phyloP scores from a whole-genome alignment of 495 filamentous ascomycete genomes.

The Talaromyces proteolyticus region DNA sequence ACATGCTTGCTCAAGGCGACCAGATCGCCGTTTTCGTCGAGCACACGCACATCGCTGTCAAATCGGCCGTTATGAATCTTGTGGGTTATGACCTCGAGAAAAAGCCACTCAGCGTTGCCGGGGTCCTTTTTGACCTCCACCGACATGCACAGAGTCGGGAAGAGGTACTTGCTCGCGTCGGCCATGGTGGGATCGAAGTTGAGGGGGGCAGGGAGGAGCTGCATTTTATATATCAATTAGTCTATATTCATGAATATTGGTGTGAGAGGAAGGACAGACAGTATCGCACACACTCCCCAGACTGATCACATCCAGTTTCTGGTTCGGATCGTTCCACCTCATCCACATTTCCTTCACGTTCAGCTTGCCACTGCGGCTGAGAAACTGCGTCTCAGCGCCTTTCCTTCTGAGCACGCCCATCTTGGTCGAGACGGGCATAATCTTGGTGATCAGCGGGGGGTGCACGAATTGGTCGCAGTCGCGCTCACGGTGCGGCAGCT shows the following conservation, averaged over 20 bases:
- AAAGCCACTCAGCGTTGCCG: conserved; percentile 3
- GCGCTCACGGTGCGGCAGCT: neutral
- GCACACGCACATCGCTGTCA: conserved; percentile 1
- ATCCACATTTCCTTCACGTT: conserved; percentile 3
- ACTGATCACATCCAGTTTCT: conserved; percentile 2
- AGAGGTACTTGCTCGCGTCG: conserved; percentile 4
- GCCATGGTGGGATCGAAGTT: conserved; percentile 5
- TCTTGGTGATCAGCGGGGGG: neutral
- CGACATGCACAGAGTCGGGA: conserved; percentile 3
- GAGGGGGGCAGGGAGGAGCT: conserved; percentile 3
- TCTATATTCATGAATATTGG: neutral
- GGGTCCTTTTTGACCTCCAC: conserved; percentile 4
- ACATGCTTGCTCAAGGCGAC: conserved; percentile 3
- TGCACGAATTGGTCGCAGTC: neutral
- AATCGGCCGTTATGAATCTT: conserved; percentile 2
- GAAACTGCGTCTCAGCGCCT: neutral
- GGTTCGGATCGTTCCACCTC: neutral
- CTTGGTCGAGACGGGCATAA: conserved; percentile 3
- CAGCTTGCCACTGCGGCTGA: neutral
- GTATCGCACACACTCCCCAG: conserved; percentile 1
- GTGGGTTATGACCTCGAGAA: neutral
- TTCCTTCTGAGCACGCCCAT: conserved; percentile 1
- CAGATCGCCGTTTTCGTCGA: conserved; percentile 3
- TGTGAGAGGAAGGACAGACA: neutral
- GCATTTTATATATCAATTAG: neutral